These are phyloP conservation scores for Scheffersomyces lignicola DNA, from an alignment of 1,139 yeast species.

Conservation along the genomic window DNA sequence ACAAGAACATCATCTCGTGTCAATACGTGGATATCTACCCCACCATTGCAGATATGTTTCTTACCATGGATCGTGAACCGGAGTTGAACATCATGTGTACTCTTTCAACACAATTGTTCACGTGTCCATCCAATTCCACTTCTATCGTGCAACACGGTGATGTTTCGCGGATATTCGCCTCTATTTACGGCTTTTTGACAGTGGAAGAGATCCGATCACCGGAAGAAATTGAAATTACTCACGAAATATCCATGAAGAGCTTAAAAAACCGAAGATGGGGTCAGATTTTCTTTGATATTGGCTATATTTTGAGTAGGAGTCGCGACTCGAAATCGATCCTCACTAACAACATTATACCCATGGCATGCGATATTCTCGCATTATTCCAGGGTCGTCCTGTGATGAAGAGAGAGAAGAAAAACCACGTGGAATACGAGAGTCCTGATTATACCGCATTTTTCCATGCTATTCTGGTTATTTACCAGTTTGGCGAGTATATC, in stretches of 20 bases:
- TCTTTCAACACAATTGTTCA: conserved; percentile 82
- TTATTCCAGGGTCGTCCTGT: conserved; percentile 83
- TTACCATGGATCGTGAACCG: conserved; percentile 75
- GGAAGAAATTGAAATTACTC: conserved; percentile 39
- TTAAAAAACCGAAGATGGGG: conserved; percentile 81
- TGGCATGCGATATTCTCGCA: conserved; percentile 62
- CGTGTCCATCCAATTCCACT: conserved; percentile 78
- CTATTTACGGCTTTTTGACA: conserved; percentile 66
- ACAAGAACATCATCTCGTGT: conserved; percentile 62
- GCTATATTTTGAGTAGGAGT: conserved; percentile 73
- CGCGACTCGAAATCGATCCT: conserved; percentile 46
- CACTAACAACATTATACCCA: conserved; percentile 37
- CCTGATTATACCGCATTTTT: conserved; percentile 83
- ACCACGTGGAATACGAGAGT: conserved; percentile 89
- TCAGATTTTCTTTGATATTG: conserved; percentile 81
- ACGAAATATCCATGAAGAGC: conserved; percentile 45
- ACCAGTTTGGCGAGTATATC: conserved; percentile 59
- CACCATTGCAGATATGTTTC: conserved; percentile 70
- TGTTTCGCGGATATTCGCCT: conserved; percentile 63
- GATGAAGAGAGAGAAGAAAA: conserved; percentile 69
- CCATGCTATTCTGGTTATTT: conserved; percentile 70
- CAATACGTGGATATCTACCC: conserved; percentile 87
- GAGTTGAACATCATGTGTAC: conserved; percentile 75
- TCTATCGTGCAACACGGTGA: conserved; percentile 70
- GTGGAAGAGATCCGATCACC: conserved; percentile 54